phyloP scores from a whole-genome alignment of 2,329 filamentous ascomycete species.

The Ustilaginoidea virens region DNA sequence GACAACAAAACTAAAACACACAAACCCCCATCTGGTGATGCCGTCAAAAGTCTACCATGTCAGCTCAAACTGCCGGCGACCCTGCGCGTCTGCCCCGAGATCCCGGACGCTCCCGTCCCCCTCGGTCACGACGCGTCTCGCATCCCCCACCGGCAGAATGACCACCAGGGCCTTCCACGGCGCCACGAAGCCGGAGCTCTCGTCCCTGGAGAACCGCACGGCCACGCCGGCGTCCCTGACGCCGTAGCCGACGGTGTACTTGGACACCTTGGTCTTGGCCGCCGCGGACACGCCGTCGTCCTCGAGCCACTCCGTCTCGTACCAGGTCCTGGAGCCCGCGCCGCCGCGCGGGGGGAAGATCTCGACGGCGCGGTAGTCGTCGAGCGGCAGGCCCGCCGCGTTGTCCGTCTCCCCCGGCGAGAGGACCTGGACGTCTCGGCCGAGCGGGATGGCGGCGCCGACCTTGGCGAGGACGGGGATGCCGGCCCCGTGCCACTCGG shows the following conservation, averaged over 20 bases:
- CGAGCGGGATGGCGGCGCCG: conserved; percentile 23
- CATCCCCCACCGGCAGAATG: conserved; percentile 17
- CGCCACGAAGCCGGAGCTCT: conserved; percentile 16
- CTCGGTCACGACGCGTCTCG: conserved; percentile 6
- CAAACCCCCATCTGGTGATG: not conserved
- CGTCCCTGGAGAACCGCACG: conserved; percentile 15
- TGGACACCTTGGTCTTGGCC: conserved; percentile 16
- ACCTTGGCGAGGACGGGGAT: conserved; percentile 24
- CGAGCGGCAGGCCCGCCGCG: conserved; percentile 20
- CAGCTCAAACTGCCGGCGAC: conserved; percentile 4
- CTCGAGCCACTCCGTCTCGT: conserved; percentile 19
- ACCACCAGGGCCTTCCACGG: conserved; percentile 18
- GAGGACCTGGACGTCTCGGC: conserved; percentile 20
- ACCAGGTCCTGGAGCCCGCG: conserved; percentile 11
- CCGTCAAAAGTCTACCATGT: not conserved
- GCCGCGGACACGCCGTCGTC: conserved; percentile 21
- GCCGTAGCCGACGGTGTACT: conserved; percentile 15
- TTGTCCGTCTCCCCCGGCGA: conserved; percentile 21
- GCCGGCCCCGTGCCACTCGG: conserved; percentile 25
- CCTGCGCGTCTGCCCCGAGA: conserved; percentile 9
- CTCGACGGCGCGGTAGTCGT: conserved; percentile 26
- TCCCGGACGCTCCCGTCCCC: conserved; percentile 4
- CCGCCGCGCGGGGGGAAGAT: conserved; percentile 21
- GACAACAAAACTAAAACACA: too few species aligned
- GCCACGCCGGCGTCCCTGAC: conserved; percentile 8